A percentile compares a stretch with the other conserved stretches of the same genome.
Evolutionary conservation across 305 asterid genomes (phyloP).

Genomic region (Fraxinus latifolia): DNA sequence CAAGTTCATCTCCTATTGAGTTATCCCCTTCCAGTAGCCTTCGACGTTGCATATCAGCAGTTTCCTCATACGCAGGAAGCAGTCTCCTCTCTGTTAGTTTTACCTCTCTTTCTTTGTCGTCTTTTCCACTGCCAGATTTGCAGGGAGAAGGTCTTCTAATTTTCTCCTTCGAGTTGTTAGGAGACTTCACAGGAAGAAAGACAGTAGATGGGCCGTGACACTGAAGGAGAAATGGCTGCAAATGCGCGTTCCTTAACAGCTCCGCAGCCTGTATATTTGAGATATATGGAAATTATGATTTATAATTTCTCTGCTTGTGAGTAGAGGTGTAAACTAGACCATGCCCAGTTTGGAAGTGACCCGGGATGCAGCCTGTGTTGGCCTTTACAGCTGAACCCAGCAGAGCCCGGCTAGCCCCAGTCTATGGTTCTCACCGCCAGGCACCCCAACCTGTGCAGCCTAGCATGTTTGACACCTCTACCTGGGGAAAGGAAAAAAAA

Average conservation of each 20-base stretch:
- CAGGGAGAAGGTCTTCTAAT: conserved; percentile 47
- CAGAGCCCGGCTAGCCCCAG: background rate
- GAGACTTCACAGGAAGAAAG: conserved; percentile 88
- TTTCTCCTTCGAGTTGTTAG: conserved; percentile 52
- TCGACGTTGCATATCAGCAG: conserved; percentile 33
- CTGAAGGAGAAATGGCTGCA: conserved; percentile 79
- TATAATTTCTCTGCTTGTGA: background rate
- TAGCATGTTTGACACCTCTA: background rate
- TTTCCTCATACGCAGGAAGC: conserved; percentile 55
- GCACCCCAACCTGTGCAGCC: background rate
- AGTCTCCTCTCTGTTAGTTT: conserved; percentile 44
- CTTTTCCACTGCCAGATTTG: conserved; percentile 45
- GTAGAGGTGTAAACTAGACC: background rate
- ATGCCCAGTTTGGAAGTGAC: background rate
- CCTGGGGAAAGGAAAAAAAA: background rate
- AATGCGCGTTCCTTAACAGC: conserved; percentile 75
- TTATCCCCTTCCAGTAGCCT: conserved; percentile 39
- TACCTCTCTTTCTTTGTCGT: conserved; percentile 33
- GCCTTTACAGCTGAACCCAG: background rate
- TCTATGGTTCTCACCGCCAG: background rate
- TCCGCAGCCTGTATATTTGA: conserved; percentile 72
- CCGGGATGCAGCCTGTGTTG: background rate
- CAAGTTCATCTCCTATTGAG: conserved; percentile 54
- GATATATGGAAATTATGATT: conserved; percentile 9
- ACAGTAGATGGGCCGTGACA: conserved; percentile 73